Percentiles rank a stretch among this genome's conserved stretches.
These are phyloP conservation scores for Fagus crenata DNA, from an alignment of 306 rosid species.

Conservation along the genomic window DNA sequence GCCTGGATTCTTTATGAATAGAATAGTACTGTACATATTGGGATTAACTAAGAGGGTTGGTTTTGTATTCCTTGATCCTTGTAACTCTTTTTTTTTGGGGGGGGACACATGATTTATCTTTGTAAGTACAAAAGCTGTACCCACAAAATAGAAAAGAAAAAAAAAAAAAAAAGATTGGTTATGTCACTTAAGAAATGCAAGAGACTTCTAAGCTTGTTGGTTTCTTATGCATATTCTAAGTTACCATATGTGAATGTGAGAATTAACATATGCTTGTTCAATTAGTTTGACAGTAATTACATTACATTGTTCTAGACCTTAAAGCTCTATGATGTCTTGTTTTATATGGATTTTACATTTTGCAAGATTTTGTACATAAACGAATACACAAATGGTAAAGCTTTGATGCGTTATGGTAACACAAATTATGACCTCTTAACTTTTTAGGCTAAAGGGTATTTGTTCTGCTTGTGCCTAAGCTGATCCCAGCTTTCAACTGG, in stretches of 20 bases:
- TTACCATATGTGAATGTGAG: not conserved
- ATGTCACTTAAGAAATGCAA: constrained; percentile 9
- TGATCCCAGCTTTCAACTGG: too few species aligned
- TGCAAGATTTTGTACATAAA: not conserved
- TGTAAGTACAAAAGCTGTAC: constrained; percentile 28
- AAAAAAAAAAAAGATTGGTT: not conserved
- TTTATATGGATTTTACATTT: not conserved
- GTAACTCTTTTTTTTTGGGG: constrained; percentile 5
- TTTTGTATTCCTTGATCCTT: constrained; percentile 11
- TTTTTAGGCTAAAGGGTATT: too few species aligned
- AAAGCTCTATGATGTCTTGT: not conserved
- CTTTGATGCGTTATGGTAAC: too few species aligned
- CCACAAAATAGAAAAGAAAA: too few species aligned
- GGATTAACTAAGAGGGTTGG: constrained; percentile 11
- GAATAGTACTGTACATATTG: constrained; percentile 31
- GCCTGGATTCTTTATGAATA: constrained; percentile 12
- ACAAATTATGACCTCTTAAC: too few species aligned
- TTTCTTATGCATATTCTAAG: not conserved
- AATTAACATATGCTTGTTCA: not conserved
- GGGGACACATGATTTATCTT: constrained; percentile 7
- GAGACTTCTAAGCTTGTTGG: not conserved
- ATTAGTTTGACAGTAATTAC: not conserved
- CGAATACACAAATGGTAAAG: not conserved
- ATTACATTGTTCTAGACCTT: not conserved
- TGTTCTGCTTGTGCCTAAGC: too few species aligned